phyloP scores from a whole-genome alignment of 345 rosid species.

The Raphanus sativus region DNA sequence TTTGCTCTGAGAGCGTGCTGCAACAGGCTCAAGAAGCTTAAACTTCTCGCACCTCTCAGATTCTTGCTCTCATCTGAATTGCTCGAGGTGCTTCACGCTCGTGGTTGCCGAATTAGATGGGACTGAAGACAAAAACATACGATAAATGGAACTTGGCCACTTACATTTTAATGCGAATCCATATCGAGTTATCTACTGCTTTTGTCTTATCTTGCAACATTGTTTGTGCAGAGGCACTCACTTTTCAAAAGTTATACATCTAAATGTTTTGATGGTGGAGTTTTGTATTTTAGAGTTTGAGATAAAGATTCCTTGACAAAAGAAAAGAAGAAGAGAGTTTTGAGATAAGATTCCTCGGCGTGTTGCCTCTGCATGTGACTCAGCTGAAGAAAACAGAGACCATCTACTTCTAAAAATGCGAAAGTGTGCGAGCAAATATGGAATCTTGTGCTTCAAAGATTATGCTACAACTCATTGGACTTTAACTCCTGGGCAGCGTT shows the following conservation, averaged over 20 bases:
- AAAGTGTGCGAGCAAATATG: neutral
- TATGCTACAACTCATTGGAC: neutral
- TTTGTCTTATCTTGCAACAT: neutral
- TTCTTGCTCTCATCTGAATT: conserved; percentile 71
- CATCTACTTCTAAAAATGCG: neutral
- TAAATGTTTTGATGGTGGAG: neutral
- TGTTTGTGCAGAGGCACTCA: neutral
- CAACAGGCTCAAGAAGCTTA: conserved; percentile 74
- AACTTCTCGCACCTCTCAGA: conserved; percentile 63
- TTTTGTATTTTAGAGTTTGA: neutral
- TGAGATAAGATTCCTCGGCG: neutral
- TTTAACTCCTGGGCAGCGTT: neutral
- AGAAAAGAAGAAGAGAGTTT: too few species aligned
- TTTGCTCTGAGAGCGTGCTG: conserved; percentile 69
- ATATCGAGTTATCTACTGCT: neutral
- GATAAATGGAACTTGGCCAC: neutral
- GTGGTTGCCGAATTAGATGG: conserved; percentile 88
- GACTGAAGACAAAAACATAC: conserved; percentile 39
- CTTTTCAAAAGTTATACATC: neutral
- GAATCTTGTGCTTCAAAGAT: neutral
- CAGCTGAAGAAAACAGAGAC: neutral
- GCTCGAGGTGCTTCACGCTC: conserved; percentile 57
- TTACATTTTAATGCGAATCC: neutral
- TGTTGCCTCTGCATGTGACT: neutral
- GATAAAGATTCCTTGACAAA: neutral